Base-by-base conservation (phyloP, 2,329 filamentous ascomycete genomes). In the Colletotrichum ledebouriae region DNA sequence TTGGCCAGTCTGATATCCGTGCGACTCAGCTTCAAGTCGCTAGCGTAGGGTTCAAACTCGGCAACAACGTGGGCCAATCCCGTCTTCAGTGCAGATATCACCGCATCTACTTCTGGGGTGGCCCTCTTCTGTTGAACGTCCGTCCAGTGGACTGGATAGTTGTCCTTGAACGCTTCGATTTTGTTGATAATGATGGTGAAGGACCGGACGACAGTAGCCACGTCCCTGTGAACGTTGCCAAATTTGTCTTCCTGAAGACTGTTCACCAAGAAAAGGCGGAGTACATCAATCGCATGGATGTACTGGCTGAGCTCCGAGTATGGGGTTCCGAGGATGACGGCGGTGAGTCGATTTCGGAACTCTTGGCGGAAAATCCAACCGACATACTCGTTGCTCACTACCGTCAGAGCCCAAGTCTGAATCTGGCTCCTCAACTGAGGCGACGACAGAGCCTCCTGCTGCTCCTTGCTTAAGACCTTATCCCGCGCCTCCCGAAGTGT, bases 201-300 rank as follows among this genome's bases (percentile, higher is more conserved):
- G 1, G 89, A 88, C 53, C 91, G 87, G 58, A 98, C 88, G 64
- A 97, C 90, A 56, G 81, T 81, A 1, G 92, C 88, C 2, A 98
- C 89, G 71, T 96, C 92, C 49, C 89, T 85, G 72, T 97, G 91
- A n/a, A 97, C 95, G 73, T 93, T 92, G 13, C 95, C 95, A 75
- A 90, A 96, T 53, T 86, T 86, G 76, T 98, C 95, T 78, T 98
- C 94, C 3, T 83, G 82, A 61, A 98, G 80, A 78, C 92, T 95
- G 70, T 87, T 87, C 4, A 93, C 86, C 0, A 92, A 87, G 33
- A 98, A 84, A 57, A 86, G 85, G 12, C 88, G 89, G 44, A 96
- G 81, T 0, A 91, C 87, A 67, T 89, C 88, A n/a, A 90, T 84
- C 1, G 93, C 91, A 75, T 95, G 89, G 58, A 92, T 79, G 72